These are phyloP conservation scores for Camptophora hylomeconis DNA, from an alignment of 2,329 filamentous ascomycete genomes.

Conservation along the genomic window DNA sequence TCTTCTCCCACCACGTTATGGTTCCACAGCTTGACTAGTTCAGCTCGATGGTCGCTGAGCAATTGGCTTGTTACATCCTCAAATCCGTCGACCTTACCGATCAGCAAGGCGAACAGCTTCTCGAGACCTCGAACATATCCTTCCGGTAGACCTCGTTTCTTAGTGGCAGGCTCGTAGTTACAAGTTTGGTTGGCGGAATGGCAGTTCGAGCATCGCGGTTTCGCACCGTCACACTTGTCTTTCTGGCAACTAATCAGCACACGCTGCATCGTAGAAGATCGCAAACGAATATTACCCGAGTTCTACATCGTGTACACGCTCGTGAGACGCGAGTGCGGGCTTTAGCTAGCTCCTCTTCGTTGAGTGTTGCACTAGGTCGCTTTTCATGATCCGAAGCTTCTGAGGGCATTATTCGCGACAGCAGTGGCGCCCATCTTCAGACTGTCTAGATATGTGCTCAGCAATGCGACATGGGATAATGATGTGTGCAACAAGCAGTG, in stretches of 20 bases:
- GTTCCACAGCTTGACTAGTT: slow-evolving; percentile 26
- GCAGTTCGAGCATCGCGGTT: slow-evolving; percentile 31
- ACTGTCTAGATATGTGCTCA: no score
- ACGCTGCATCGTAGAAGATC: not conserved
- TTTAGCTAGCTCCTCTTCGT: no score
- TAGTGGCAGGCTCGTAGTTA: slow-evolving; percentile 30
- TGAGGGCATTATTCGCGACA: no score
- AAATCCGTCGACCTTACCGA: slow-evolving; percentile 31
- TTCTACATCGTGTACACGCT: slow-evolving; percentile 33
- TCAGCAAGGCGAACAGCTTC: slow-evolving; percentile 32
- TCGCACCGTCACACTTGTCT: slow-evolving; percentile 30
- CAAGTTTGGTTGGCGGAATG: slow-evolving; percentile 27
- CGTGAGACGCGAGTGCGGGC: slow-evolving; percentile 34
- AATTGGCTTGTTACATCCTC: slow-evolving; percentile 28
- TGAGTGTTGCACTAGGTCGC: no score
- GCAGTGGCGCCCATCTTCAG: no score
- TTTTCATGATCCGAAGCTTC: no score
- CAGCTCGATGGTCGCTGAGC: slow-evolving; percentile 22
- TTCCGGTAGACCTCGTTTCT: slow-evolving; percentile 33
- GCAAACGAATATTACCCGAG: slow-evolving; percentile 7
- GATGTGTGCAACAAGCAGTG: no score
- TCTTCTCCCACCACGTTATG: slow-evolving; percentile 29
- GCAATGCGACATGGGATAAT: no score
- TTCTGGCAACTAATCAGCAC: slow-evolving; percentile 16
- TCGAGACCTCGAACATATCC: slow-evolving; percentile 34